phyloP scores from a whole-genome alignment of 2,329 filamentous ascomycete species.

The Beauveria caledonica region DNA sequence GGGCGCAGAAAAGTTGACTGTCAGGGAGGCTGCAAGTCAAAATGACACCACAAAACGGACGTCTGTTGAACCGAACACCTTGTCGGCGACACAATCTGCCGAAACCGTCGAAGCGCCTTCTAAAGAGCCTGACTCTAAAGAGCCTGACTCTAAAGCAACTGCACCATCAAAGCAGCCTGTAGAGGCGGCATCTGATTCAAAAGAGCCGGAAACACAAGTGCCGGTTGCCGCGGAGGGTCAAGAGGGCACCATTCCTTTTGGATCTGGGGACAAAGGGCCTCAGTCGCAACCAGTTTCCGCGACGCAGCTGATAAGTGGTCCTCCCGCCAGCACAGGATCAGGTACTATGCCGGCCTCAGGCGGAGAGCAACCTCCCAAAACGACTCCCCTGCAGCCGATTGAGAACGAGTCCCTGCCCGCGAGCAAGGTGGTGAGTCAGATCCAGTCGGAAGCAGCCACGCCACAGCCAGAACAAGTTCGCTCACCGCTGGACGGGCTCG shows the following conservation, averaged over 20 bases:
- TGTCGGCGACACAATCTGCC: not conserved
- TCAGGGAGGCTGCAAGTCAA: not conserved
- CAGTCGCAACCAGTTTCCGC: not conserved
- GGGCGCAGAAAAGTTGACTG: not conserved
- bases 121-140: not conserved
- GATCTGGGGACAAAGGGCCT: not conserved
- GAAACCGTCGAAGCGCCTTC: not conserved
- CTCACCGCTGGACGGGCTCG: constrained; percentile 19
- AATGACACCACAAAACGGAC: too few relatives aligned
- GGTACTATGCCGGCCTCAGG: not conserved
- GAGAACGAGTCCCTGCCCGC: not conserved
- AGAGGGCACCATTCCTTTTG: not conserved
- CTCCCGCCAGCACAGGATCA: not conserved
- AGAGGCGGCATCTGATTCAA: not conserved
- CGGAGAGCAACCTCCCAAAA: not conserved
- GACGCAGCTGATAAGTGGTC: not conserved
- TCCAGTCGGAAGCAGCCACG: constrained; percentile 13
- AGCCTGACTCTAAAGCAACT: not conserved
- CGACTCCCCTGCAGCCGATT: not conserved
- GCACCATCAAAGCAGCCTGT: not conserved
- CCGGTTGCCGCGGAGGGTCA: not conserved
- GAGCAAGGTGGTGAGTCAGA: constrained; percentile 10
- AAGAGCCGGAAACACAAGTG: not conserved
- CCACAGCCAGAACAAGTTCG: constrained; percentile 16
- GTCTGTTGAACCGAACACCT: not conserved